phyloP scores from a whole-genome alignment of 768 basidiomycete species.

The Boletus rubroflammeus region DNA sequence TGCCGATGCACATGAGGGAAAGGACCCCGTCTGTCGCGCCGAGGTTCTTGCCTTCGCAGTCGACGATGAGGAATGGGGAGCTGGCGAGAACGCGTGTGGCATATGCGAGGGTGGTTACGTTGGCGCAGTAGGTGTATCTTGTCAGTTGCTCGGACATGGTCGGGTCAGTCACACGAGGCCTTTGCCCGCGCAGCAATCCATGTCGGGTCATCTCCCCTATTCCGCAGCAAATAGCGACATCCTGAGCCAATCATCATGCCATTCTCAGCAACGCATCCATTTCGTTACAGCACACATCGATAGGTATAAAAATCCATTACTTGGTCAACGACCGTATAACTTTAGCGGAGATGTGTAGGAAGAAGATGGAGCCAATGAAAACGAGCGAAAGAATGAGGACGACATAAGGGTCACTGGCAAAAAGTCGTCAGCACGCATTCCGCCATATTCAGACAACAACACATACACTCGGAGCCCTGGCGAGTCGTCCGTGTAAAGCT shows the following conservation, averaged over 20 bases:
- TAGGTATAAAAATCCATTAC: slow-evolving; percentile 40
- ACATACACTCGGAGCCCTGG: slow-evolving; percentile 96
- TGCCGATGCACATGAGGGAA: slow-evolving; percentile 36
- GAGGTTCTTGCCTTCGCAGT: slow-evolving; percentile 40
- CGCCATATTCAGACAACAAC: slow-evolving; percentile 19
- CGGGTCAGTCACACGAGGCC: slow-evolving; percentile 10
- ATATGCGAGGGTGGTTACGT: slow-evolving; percentile 9
- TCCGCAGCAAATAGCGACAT: neutral
- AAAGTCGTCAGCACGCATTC: slow-evolving; percentile 4
- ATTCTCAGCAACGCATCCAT: no score
- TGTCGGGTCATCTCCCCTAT: slow-evolving; percentile 5
- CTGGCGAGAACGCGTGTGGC: slow-evolving; percentile 18
- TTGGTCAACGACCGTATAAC: slow-evolving; percentile 88
- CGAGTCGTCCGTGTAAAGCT: slow-evolving; percentile 97
- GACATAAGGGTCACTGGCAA: slow-evolving; percentile 85
- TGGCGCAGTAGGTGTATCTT: slow-evolving; percentile 21
- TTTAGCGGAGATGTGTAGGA: slow-evolving; percentile 96
- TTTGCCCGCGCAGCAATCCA: neutral
- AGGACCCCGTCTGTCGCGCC: slow-evolving; percentile 31
- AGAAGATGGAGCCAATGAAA: slow-evolving; percentile 98
- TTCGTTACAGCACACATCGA: no score
- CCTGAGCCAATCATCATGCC: no score
- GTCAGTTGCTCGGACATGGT: slow-evolving; percentile 19
- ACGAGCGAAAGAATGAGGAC: slow-evolving; percentile 93
- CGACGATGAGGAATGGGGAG: slow-evolving; percentile 32